Evolutionary conservation across 1,284 basidiomycete species (phyloP), one percentile per base, ranked within the genome.

Genomic region (Malassezia dermatis): DNA sequence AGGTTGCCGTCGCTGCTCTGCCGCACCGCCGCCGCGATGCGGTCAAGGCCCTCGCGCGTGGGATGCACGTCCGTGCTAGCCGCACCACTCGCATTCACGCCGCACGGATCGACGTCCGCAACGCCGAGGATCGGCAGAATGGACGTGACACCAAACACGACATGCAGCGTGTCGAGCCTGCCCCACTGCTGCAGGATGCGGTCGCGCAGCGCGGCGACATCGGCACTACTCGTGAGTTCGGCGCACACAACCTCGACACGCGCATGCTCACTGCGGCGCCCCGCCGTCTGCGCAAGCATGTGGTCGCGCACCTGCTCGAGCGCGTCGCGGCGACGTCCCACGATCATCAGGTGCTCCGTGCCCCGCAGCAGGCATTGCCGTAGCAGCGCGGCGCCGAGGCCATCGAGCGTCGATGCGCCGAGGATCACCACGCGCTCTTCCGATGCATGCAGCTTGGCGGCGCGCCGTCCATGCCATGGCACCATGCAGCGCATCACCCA

Each of bases 61-160:
- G 78, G 11, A 80, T 75, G 2, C 83, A 85, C 11, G 19, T 78
- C 78, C 2, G 67, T 67, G 1, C 10, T 81, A 77, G n/a, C 81
- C 76, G 2, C 81, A 77, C 0, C 80, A 77, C n/a, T 76, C 75
- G 11, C 80, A 76, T 43, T 81, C 2, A 57, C 74, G 15, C 72
- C 72, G 12, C 77, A 64, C 21, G 77, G 76, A 44, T 82, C 78
- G 4, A 83, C 78, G 0, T 84, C 84, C 10, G 86, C 84, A 4
- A 88, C 77, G 13, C 83, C 81, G 66, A 91, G 79, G 15, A 94
- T 76, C 0, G 89, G 86, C 43, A 82, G 81, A 1, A 89, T 79
- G 2, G 88, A 84, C 1, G 87, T 88, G 0, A 90, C 86, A 5
- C 90, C 90, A 7, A 89, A 89, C 50, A 83, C 81, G 51, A 94